Base-by-base conservation (phyloP, 352 stramenopile genomes). In the Thraustotheca clavata region DNA sequence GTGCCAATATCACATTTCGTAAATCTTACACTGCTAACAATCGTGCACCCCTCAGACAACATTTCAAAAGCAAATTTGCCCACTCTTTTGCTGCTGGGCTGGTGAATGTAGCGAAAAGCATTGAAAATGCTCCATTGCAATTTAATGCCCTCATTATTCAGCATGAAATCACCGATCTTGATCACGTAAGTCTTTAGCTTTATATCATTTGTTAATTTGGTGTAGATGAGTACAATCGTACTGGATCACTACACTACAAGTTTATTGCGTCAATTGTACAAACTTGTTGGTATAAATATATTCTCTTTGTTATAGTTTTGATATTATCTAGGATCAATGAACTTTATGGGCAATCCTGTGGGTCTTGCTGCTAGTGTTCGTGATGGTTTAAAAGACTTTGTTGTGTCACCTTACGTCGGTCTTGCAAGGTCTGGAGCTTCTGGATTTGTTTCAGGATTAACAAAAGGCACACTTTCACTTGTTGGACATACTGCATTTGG, bases 281-380 rank as follows among this genome's bases (percentile, higher is more conserved):
- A 65, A 22, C 38, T 65, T 26, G 47, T 65, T 31, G 57, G 57
- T 65, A 40, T 14, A 39, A 18, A 18, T 26, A n/a, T 18, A 9
- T 52, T 47, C 4, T 11, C 2, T 18, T 16, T 24, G 11, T 6
- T 11, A 2, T 4, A 22, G 38, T 9, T 16, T 3, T 11, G 33
- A 11, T 35, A 39, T 18, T 1, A 1, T 27, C 18, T 65, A 65
- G 57, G 57, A 18, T 39, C 57, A 3, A 65, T 65, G 57, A 65
- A 65, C 39, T 65, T 65, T 22, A 65, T 65, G 57, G 57, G 57
- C 22, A 65, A 65, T 36, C 57, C 57, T 8, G 57, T 65, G 14
- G 57, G 57, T 14, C 41, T 65, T 14, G 57, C 57, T 3, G 57
- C 57, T 12, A 65, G 47, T 32, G 57, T 65, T 22, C 35, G 35